Evolutionary conservation across 2,329 filamentous ascomycete genomes (phyloP).

Genomic region (Fusarium coicis): DNA sequence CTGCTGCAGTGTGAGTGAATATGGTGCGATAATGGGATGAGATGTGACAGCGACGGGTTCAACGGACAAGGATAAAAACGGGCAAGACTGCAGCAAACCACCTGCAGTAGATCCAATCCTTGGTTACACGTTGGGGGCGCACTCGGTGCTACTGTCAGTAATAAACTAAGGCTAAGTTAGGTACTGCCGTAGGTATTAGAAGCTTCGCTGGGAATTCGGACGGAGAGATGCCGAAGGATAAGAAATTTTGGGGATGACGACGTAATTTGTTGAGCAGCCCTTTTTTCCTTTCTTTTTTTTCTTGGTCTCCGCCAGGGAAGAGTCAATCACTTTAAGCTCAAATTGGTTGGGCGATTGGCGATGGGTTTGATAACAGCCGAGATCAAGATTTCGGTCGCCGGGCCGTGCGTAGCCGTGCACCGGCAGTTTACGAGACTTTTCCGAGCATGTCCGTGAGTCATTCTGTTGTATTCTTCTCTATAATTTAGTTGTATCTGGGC

Average conservation of each 20-base stretch:
- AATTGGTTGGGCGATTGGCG: slow-evolving; percentile 21
- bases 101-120: slow-evolving; percentile 19
- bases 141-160: neutral
- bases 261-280: slow-evolving; percentile 29
- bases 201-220: slow-evolving; percentile 4
- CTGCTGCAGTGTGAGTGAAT: neutral
- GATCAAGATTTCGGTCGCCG: slow-evolving; percentile 14
- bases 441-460: slow-evolving; percentile 11
- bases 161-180: neutral
- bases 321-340: slow-evolving; percentile 18
- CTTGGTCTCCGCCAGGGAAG: too few species aligned
- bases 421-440: slow-evolving; percentile 26
- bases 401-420: slow-evolving; percentile 31
- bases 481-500: neutral
- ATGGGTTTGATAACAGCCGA: slow-evolving; percentile 17
- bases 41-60: neutral
- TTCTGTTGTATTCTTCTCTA: neutral
- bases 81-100: slow-evolving; percentile 7
- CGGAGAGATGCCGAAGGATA: slow-evolving; percentile 28
- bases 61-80: slow-evolving; percentile 13
- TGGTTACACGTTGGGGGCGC: slow-evolving; percentile 14
- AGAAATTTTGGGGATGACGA: slow-evolving; percentile 7
- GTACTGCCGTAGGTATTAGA: neutral
- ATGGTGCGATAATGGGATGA: slow-evolving; percentile 25
- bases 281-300: neutral